Evolutionary conservation across 352 stramenopile genomes (phyloP).

Genomic region (Elongisporangium undulatum): DNA sequence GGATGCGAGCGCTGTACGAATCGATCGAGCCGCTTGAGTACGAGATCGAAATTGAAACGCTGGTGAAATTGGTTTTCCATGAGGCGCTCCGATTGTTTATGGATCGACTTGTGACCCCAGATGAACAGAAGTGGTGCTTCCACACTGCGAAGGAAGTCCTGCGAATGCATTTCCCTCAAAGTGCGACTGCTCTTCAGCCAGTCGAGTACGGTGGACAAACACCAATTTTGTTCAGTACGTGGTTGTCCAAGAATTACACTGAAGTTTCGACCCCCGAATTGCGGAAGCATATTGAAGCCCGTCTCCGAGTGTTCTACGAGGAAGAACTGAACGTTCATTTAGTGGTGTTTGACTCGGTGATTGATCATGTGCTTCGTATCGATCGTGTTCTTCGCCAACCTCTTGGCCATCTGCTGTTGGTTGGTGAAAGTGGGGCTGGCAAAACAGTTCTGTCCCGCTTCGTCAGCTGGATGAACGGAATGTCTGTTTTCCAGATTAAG

Average conservation of each 20-base stretch:
- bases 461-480: conserved; percentile 99
- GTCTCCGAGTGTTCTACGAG: conserved; percentile 99
- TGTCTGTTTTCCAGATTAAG: conserved; percentile 99
- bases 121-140: conserved; percentile 97
- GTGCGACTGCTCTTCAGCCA: conserved; percentile 60
- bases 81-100: conserved; percentile 99
- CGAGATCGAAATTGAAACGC: conserved; percentile 93
- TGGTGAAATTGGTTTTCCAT: conserved; percentile 98
- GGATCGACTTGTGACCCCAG: conserved; percentile 96
- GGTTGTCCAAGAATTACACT: conserved; percentile 97
- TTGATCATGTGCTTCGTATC: conserved; percentile 98
- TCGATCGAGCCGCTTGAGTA: conserved; percentile 95
- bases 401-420: conserved; percentile 97
- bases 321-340: conserved; percentile 99
- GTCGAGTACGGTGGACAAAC: conserved; percentile 80
- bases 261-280: conserved; percentile 92
- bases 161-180: conserved; percentile 80
- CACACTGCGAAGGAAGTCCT: conserved; percentile 82
- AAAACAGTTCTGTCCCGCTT: conserved; percentile 99
- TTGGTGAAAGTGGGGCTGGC: conserved; percentile 97
- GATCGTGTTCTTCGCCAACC: conserved; percentile 97
- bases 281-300: conserved; percentile 95
- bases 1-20: conserved; percentile 99
- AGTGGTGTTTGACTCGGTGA: conserved; percentile 99
- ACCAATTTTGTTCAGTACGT: conserved; percentile 98